A percentile compares a stretch with the other conserved stretches of the same genome.
phyloP scores from a whole-genome alignment of 2,329 filamentous ascomycete species.

The Alternaria angustiovoidea region DNA sequence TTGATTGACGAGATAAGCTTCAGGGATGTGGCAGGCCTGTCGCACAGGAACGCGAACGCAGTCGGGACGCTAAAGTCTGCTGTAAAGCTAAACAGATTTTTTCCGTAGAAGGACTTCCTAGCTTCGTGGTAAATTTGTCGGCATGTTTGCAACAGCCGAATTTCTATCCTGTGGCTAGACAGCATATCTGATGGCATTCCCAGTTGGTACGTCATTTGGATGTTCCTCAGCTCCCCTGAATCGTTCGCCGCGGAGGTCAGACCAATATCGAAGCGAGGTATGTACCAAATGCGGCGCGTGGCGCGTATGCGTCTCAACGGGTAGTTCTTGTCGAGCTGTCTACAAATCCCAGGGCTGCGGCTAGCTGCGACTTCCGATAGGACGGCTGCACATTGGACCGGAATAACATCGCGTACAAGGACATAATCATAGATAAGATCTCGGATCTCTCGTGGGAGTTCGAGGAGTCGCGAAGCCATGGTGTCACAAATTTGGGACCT shows the following conservation, averaged over 20 bases:
- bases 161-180: slow-evolving; percentile 7
- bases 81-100: slow-evolving; percentile 35
- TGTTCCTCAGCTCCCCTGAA: slow-evolving; percentile 13
- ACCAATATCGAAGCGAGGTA: slow-evolving; percentile 28
- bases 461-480: slow-evolving; percentile 19
- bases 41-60: slow-evolving; percentile 33
- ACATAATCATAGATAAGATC: slow-evolving; percentile 32
- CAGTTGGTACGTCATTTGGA: slow-evolving; percentile 35
- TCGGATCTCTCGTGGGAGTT: slow-evolving; percentile 32
- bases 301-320: slow-evolving; percentile 13
- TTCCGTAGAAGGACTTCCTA: slow-evolving; percentile 30
- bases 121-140: slow-evolving; percentile 34
- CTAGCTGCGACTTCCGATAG: slow-evolving; percentile 6
- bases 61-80: slow-evolving; percentile 31
- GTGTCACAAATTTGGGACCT: background rate
- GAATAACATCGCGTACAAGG: slow-evolving; percentile 25
- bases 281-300: slow-evolving; percentile 25
- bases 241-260: slow-evolving; percentile 12
- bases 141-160: slow-evolving; percentile 28
- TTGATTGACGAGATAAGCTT: slow-evolving; percentile 25
- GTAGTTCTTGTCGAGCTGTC: slow-evolving; percentile 14
- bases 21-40: slow-evolving; percentile 25
- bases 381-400: slow-evolving; percentile 23
- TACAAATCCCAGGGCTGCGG: slow-evolving; percentile 11
- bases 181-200: background rate